Base-by-base conservation (phyloP, 2,329 filamentous ascomycete genomes). In the Helminthosporium solani region DNA sequence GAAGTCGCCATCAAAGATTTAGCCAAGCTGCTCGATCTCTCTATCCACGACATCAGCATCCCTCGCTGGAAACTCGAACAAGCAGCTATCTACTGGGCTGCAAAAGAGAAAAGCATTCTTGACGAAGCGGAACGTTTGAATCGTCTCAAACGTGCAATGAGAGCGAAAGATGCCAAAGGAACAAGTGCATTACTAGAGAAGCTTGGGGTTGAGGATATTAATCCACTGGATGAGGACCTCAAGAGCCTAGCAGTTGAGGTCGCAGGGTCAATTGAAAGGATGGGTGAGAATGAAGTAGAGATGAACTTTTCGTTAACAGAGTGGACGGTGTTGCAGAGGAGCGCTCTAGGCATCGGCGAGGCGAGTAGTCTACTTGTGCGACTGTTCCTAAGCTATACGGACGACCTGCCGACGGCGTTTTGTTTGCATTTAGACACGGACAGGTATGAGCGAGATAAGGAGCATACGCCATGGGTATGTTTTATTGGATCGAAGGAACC, bases 371-470 rank as follows among this genome's bases (percentile, higher is more conserved):
- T 67, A 2, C 37, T 64, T 15, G 37, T 68, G n/a, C 57, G 63
- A 4, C 33, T 69, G 1, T 52, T 40, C n/a, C 20, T 61, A 4
- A 50, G 54, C 16, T 37, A 41, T 35, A 36, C 27, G 2, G 42
- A 41, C 7, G 35, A 39, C 0, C 37, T 49, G 11, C 46, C 55
- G 1, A 46, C 56, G 7, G 44, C 48, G 1, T 69, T 68, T 31
- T 69, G 65, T 30, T 16, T 61, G 8, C 65, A 68, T 42, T 58
- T 65, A 27, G 52, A 61, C 39, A 58, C 46, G 14, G 61, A 66
- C 8, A 25, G 27, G 12, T 19, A 52, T 8, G 20, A 57, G 7
- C 44, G 56, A 5, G 44, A 41, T 19, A 19, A 35, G 3, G 43
- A 54, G 15, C 62, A 67, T 35, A 44, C 47, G 9, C 57, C 55